Percentiles rank a stretch among this genome's conserved stretches.
phyloP scores from a whole-genome alignment of 345 rosid genomes.

The Adansonia digitata region DNA sequence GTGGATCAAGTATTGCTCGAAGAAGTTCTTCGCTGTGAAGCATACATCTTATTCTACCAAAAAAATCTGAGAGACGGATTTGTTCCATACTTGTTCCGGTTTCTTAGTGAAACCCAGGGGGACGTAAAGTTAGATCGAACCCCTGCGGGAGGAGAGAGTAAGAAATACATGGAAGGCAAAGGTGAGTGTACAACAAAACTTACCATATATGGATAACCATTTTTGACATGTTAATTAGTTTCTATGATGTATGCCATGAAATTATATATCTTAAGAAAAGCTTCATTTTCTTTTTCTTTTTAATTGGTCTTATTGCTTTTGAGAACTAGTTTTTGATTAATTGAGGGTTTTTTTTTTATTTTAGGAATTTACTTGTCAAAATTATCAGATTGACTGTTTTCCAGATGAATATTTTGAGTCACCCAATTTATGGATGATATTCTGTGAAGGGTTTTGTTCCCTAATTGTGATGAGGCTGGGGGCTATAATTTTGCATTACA shows the following conservation, averaged over 20 bases:
- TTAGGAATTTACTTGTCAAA: neutral
- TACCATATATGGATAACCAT: constrained; percentile 22
- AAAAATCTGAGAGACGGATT: constrained; percentile 18
- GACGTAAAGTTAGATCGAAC: constrained; percentile 17
- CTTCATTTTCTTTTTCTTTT: constrained; percentile 14
- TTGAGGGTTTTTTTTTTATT: constrained; percentile 2
- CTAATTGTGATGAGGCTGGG: neutral
- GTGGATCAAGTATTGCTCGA: constrained; percentile 66
- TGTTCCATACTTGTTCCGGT: constrained; percentile 9
- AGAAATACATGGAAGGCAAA: constrained; percentile 10
- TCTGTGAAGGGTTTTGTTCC: neutral
- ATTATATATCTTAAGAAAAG: constrained; percentile 13
- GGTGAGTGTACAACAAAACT: constrained; percentile 31
- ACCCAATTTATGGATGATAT: neutral
- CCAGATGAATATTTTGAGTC: neutral
- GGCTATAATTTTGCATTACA: neutral
- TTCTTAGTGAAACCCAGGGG: neutral
- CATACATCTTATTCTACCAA: constrained; percentile 89
- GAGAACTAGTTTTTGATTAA: neutral
- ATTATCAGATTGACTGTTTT: neutral
- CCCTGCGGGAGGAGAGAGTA: constrained; percentile 16
- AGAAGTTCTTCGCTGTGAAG: constrained; percentile 75
- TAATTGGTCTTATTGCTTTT: neutral
- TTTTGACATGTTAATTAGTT: constrained; percentile 20
- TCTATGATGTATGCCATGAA: constrained; percentile 15